Conservation (phyloP, 345 rosid genomes). For the Acer negundo region DNA sequence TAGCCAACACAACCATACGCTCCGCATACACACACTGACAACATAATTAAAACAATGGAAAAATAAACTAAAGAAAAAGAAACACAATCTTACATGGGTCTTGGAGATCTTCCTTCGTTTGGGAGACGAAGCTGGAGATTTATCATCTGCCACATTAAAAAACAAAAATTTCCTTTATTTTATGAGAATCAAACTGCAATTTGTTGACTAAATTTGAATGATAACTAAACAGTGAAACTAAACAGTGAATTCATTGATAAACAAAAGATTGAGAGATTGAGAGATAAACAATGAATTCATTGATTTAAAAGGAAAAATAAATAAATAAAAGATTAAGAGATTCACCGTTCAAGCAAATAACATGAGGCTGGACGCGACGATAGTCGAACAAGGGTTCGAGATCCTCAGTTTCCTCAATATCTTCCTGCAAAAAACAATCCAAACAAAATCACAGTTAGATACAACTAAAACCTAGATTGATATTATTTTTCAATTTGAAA, state of each 20-base stretch:
- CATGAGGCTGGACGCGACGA: slow-evolving; percentile 65
- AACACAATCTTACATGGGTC: slow-evolving; percentile 26
- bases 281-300: too few relatives aligned
- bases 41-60: neutral
- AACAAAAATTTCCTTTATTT: neutral
- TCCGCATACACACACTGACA: neutral
- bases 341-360: slow-evolving; percentile 54
- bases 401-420: slow-evolving; percentile 61
- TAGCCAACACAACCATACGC: neutral
- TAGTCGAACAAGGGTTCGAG: slow-evolving; percentile 80
- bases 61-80: neutral
- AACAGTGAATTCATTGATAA: too few relatives aligned
- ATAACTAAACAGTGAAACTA: too few relatives aligned
- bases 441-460: neutral
- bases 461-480: slow-evolving; percentile 1
- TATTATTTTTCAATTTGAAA: neutral
- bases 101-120: slow-evolving; percentile 29
- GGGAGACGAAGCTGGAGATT: slow-evolving; percentile 10
- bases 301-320: neutral
- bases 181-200: neutral
- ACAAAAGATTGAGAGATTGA: too few relatives aligned
- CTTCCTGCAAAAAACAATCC: slow-evolving; percentile 43
- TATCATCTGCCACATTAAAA: slow-evolving; percentile 25
- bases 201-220: neutral
- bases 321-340: slow-evolving; percentile 11